Evolutionary conservation across 2,329 filamentous ascomycete species (phyloP).

Genomic region (Fusarium sp.): DNA sequence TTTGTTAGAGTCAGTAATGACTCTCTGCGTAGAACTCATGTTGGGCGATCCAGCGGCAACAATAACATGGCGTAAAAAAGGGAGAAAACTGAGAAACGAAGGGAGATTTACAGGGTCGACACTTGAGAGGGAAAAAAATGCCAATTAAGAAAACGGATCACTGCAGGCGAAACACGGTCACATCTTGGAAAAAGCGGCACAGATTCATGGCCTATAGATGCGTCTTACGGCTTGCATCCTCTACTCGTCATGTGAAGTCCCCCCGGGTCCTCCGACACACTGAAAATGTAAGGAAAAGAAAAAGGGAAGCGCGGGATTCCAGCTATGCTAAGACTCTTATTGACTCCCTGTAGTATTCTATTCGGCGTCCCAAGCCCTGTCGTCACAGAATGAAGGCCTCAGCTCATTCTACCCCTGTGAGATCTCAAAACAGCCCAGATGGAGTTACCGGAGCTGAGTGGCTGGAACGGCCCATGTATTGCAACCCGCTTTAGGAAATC

Average conservation of each 20-base stretch:
- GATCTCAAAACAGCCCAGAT: neutral
- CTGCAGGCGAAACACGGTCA: neutral
- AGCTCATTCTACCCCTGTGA: neutral
- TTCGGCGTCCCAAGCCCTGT: neutral
- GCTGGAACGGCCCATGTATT: neutral
- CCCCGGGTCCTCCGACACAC: neutral
- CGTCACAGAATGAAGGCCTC: neutral
- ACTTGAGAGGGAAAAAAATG: neutral
- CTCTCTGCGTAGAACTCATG: conserved; percentile 40
- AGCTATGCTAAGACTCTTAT: neutral
- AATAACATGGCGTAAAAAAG: neutral
- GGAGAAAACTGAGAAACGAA: neutral
- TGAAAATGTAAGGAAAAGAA: neutral
- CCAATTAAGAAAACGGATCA: neutral
- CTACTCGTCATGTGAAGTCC: neutral
- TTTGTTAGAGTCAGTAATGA: conserved; percentile 47
- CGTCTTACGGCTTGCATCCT: neutral
- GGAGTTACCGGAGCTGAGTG: neutral
- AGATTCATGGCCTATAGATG: neutral
- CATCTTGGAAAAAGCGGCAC: neutral
- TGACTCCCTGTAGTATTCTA: neutral
- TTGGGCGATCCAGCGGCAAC: conserved; percentile 1
- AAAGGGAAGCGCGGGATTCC: neutral
- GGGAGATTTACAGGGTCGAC: neutral
- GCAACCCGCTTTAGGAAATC: neutral